Percentiles rank a stretch among this genome's conserved stretches.
These are phyloP conservation scores for Phaffia tasmanica DNA, from an alignment of 768 basidiomycete genomes.

Conservation along the genomic window DNA sequence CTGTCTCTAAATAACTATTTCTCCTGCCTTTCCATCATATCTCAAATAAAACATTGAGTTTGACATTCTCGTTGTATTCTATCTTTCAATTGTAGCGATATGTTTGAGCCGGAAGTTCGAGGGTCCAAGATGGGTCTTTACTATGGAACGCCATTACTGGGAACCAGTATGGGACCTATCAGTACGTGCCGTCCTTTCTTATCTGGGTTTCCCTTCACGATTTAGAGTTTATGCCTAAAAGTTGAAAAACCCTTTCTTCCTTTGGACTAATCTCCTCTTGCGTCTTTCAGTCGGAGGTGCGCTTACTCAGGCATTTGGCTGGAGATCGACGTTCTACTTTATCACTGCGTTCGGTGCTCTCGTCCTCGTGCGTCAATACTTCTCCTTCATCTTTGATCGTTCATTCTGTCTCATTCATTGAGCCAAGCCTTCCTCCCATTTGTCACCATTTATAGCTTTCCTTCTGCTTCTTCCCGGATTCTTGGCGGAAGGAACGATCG, in stretches of 20 bases:
- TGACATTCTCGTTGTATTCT: neutral
- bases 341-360: slow-evolving; percentile 53
- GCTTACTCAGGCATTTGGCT: slow-evolving; percentile 55
- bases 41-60: neutral
- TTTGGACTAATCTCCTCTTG: neutral
- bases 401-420: neutral
- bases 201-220: slow-evolving; percentile 27
- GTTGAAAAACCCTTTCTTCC: neutral
- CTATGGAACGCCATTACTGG: slow-evolving; percentile 67
- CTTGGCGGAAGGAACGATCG: slow-evolving; percentile 46
- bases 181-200: slow-evolving; percentile 29
- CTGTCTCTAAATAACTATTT: neutral
- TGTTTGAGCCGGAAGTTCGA: slow-evolving; percentile 61
- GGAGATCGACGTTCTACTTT: slow-evolving; percentile 79
- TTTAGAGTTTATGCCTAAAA: neutral
- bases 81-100: slow-evolving; percentile 41
- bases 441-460: neutral
- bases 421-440: neutral
- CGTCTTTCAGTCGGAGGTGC: slow-evolving; percentile 39
- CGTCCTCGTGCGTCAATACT: slow-evolving; percentile 43
- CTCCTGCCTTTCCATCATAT: neutral
- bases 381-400: slow-evolving; percentile 53
- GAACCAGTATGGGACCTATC: slow-evolving; percentile 38
- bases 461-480: slow-evolving; percentile 23
- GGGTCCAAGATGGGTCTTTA: slow-evolving; percentile 71